Evolutionary conservation across 2,329 filamentous ascomycete species (phyloP).

Genomic region (Botrytis deweyae): DNA sequence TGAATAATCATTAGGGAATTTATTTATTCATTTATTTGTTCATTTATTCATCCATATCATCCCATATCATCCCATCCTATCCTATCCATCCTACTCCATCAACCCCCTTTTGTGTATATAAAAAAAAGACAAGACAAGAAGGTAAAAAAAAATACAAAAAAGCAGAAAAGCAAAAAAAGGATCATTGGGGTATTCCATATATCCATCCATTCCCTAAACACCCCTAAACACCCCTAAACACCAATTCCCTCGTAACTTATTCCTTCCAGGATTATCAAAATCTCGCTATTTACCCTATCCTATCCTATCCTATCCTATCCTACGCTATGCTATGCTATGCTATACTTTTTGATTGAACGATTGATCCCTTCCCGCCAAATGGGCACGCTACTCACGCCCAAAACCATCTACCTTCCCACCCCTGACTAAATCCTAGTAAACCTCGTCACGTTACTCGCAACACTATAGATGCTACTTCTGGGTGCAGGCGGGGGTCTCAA

Average conservation of each 20-base stretch:
- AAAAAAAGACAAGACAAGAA: background rate
- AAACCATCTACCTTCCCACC: background rate
- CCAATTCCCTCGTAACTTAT: background rate
- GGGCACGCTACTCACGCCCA: background rate
- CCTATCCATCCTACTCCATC: background rate
- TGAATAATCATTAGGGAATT: background rate
- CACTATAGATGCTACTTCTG: slow-evolving; percentile 39
- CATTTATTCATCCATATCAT: background rate
- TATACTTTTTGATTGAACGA: background rate
- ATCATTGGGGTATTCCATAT: background rate
- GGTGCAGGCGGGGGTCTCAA: slow-evolving; percentile 49
- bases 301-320: background rate
- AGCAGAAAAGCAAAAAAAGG: background rate
- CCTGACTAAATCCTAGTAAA: background rate
- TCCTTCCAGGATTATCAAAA: background rate
- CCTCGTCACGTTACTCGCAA: slow-evolving; percentile 1
- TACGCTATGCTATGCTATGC: background rate
- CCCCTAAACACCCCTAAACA: background rate
- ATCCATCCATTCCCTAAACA: background rate
- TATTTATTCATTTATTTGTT: no score
- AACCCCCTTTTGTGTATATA: accelerated
- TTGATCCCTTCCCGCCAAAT: background rate
- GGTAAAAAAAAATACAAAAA: background rate
- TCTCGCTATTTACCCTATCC: background rate
- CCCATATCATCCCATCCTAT: no score